A percentile compares a stretch with the other conserved stretches of the same genome.
Conservation (phyloP, 345 rosid species). For the Sonneratia caseolaris region DNA sequence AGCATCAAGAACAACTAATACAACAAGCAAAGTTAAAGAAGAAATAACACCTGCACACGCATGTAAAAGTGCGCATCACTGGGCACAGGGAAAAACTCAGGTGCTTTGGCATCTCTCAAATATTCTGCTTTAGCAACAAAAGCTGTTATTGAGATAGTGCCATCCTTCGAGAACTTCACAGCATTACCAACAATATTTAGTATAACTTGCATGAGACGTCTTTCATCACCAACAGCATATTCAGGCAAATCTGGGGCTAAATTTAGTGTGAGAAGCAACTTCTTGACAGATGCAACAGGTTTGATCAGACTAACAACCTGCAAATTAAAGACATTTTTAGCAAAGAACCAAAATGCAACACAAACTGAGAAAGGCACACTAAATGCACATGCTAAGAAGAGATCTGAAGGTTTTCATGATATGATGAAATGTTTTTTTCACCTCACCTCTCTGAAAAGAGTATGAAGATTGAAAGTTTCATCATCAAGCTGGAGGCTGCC, state of each 20-base stretch:
- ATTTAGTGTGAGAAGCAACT: slow-evolving; percentile 51
- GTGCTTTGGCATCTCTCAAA: slow-evolving; percentile 48
- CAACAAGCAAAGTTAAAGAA: slow-evolving; percentile 8
- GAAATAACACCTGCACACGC: slow-evolving; percentile 66
- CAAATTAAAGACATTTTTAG: slow-evolving; percentile 14
- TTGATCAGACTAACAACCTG: slow-evolving; percentile 84
- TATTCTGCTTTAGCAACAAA: slow-evolving; percentile 66
- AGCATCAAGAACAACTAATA: neutral
- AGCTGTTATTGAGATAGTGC: slow-evolving; percentile 59
- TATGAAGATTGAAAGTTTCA: slow-evolving; percentile 58
- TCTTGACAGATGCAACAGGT: slow-evolving; percentile 87
- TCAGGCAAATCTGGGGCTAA: slow-evolving; percentile 89
- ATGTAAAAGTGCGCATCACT: slow-evolving; percentile 74
- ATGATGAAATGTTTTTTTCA: neutral
- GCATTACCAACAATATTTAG: slow-evolving; percentile 92
- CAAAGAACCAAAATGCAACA: neutral
- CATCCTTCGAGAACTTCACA: slow-evolving; percentile 90
- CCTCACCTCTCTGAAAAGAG: slow-evolving; percentile 68
- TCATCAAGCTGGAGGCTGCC: slow-evolving; percentile 91
- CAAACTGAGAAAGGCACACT: neutral
- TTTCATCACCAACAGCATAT: slow-evolving; percentile 79
- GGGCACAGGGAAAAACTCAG: slow-evolving; percentile 50
- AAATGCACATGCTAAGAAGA: neutral
- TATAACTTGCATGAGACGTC: slow-evolving; percentile 76
- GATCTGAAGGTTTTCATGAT: neutral